These are phyloP conservation scores for Coniochaeta sp. DNA, from an alignment of 2,329 filamentous ascomycete species.

Conservation along the genomic window DNA sequence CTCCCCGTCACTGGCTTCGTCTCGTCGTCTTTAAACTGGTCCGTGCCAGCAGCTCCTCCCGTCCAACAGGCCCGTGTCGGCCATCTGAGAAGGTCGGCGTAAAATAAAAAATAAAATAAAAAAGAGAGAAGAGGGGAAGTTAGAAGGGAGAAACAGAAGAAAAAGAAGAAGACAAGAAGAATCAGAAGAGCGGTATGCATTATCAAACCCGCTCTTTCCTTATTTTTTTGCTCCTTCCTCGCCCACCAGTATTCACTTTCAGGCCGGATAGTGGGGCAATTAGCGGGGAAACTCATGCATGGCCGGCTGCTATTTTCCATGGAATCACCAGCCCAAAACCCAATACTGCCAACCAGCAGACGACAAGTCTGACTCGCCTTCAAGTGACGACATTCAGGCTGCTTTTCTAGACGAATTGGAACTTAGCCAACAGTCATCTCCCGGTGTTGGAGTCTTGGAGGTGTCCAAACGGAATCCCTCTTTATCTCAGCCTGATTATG, in stretches of 20 bases:
- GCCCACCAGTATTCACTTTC: not conserved
- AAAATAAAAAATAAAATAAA: no score
- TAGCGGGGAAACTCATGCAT: not conserved
- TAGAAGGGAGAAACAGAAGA: not conserved
- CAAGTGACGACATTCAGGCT: not conserved
- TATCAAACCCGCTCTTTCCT: not conserved
- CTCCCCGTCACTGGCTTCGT: not conserved
- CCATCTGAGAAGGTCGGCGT: not conserved
- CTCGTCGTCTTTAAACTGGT: not conserved
- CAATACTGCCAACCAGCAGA: not conserved
- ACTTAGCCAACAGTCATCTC: not conserved
- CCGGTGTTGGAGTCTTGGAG: no score
- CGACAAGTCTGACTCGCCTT: not conserved
- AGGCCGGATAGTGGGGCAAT: not conserved
- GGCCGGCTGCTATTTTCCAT: not conserved
- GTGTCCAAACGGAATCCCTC: no score
- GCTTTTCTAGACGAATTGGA: not conserved
- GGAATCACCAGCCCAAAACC: not conserved
- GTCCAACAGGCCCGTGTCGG: not conserved
- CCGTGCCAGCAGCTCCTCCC: conserved; percentile 3
- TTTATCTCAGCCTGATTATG: not conserved
- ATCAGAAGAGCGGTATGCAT: not conserved
- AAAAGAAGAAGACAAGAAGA: not conserved
- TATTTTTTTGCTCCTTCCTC: not conserved
- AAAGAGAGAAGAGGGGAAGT: not conserved